phyloP scores from a whole-genome alignment of 768 basidiomycete species.

The Lyophyllum shimeji region DNA sequence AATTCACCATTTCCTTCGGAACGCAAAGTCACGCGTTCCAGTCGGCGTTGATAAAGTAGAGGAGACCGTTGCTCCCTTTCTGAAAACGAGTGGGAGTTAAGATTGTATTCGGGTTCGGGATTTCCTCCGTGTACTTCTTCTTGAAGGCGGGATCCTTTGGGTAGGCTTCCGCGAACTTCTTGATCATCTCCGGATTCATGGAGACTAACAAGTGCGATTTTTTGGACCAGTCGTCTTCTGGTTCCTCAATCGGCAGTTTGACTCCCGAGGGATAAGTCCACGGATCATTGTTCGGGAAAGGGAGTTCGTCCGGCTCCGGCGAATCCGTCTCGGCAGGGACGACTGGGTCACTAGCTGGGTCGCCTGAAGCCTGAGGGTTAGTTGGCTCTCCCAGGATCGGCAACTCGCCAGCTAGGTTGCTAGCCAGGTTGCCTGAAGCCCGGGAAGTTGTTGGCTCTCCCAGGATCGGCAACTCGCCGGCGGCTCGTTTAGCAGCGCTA shows the following conservation, averaged over 20 bases:
- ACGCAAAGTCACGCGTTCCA: slow-evolving; percentile 19
- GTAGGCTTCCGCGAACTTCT: background rate
- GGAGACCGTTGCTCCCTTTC: background rate
- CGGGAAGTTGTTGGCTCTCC: background rate
- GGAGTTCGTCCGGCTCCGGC: background rate
- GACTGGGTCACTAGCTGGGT: too few relatives aligned
- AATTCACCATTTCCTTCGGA: background rate
- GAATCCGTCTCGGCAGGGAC: too few relatives aligned
- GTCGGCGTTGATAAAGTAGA: slow-evolving; percentile 20
- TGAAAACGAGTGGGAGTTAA: background rate
- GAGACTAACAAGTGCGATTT: background rate
- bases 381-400: too few relatives aligned
- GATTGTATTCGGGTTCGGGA: background rate
- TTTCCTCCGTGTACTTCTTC: background rate
- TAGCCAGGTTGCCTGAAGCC: too few relatives aligned
- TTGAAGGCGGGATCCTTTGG: background rate
- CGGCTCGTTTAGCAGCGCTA: background rate
- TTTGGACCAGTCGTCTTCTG: background rate
- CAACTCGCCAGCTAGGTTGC: too few relatives aligned
- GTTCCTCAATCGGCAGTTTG: background rate
- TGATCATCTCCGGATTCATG: background rate
- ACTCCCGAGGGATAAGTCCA: background rate
- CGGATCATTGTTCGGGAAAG: background rate
- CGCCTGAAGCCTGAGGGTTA: too few relatives aligned
- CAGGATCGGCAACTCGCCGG: background rate